Conservation (phyloP, 2,329 filamentous ascomycete species). For the Calonectria leucothoes region DNA sequence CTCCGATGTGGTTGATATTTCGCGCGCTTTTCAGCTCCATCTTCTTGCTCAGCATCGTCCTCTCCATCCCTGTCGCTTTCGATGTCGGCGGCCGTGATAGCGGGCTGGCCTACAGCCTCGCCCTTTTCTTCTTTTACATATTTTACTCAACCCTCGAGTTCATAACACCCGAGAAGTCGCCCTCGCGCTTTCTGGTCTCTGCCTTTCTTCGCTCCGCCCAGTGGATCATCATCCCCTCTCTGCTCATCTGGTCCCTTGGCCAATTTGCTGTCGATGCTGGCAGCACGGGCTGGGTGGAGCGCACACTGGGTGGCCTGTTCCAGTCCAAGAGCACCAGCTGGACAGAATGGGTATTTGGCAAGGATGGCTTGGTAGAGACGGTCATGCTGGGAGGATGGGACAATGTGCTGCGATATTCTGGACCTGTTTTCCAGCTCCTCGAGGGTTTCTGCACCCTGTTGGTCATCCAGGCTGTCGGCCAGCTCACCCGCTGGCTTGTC, state of each 20-base stretch:
- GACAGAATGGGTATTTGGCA: constrained; percentile 89
- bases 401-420: constrained; percentile 87
- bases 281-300: constrained; percentile 81
- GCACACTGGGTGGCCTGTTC: constrained; percentile 77
- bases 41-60: constrained; percentile 92
- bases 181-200: constrained; percentile 78
- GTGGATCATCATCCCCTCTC: constrained; percentile 85
- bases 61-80: constrained; percentile 96
- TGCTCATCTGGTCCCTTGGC: constrained; percentile 95
- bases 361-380: constrained; percentile 83
- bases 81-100: constrained; percentile 97
- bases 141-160: constrained; percentile 85
- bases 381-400: constrained; percentile 90
- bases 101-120: constrained; percentile 92
- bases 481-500: constrained; percentile 94
- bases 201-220: constrained; percentile 80
- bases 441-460: constrained; percentile 97
- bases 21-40: constrained; percentile 81
- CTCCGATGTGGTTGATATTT: constrained; percentile 84
- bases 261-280: constrained; percentile 94
- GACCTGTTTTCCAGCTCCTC: constrained; percentile 91
- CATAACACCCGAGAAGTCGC: constrained; percentile 81
- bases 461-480: constrained; percentile 94
- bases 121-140: constrained; percentile 91
- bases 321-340: constrained; percentile 73